Evolutionary conservation across 1,284 basidiomycete species (phyloP), one percentile per base, ranked within the genome.

Genomic region (Albatrellus sp.): DNA sequence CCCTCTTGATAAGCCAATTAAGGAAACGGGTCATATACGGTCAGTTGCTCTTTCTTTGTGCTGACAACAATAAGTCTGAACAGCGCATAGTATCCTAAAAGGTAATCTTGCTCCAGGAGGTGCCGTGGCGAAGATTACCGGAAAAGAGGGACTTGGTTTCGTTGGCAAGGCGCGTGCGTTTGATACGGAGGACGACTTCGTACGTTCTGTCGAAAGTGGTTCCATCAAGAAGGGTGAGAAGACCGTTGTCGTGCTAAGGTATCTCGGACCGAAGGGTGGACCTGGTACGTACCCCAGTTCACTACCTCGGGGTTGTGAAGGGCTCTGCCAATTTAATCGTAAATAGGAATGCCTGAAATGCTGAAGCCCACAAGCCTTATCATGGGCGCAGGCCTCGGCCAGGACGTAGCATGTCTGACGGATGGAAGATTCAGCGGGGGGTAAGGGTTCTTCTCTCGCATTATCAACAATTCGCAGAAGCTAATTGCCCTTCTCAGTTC

Each of bases 381-480:
- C 60, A 92, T 92, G 85, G 91, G 91, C 42, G 90, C 90, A 3
- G 91, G 91, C n/a, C 71, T 94, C 7, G 90, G 90, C 9, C 65
- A 83, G 50, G 88, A 91, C 52, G 89, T 92, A 37, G 91, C 91
- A 31, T 90, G 87, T 60, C 67, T 96, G 51, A 96, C 91, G 13
- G 91, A 96, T 64, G 91, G 92, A 42, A 79, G 91, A 50, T 96
- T 96, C 70, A 90, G 86, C 54, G 92, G 91, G 63, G 91, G 87
- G 83, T 89, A 54, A 60, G 77, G 65, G 38, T 38, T 24, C 48
- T 40, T 45, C 24, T 2, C 43, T 29, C 30, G 14, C 46, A 48
- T 37, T 36, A 12, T 36, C 8, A 14, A 17, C 13, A 17, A 19
- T 29, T 29, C 31, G 31, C 42, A 47, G 30, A 37, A 34, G 42